Conservation (phyloP, 768 basidiomycete genomes). For the Mrakia frigida region DNA sequence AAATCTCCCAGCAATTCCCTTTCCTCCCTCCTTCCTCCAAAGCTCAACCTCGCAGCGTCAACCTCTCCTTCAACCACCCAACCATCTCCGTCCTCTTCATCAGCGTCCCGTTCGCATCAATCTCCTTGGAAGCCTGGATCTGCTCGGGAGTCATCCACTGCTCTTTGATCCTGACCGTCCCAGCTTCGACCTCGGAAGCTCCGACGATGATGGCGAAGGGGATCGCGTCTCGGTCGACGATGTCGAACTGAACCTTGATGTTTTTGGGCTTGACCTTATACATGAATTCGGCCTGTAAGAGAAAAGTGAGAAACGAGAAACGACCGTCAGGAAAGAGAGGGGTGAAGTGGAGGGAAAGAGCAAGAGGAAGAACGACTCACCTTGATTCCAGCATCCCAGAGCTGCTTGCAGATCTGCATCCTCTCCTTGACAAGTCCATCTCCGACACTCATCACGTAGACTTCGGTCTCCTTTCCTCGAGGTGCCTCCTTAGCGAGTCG, state of each 20-base stretch:
- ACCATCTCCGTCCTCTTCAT: not conserved
- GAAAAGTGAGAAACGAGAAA: not conserved
- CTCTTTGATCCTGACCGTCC: constrained; percentile 84
- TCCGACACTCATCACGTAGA: constrained; percentile 85
- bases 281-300: constrained; percentile 73
- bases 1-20: too few relatives aligned
- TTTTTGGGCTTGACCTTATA: constrained; percentile 90
- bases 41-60: not conserved
- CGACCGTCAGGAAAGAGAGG: not conserved
- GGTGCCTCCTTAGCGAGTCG: constrained; percentile 50
- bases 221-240: constrained; percentile 83
- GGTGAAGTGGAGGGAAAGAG: not conserved
- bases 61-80: not conserved
- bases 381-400: constrained; percentile 84
- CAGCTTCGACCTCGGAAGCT: constrained; percentile 72
- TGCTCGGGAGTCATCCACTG: constrained; percentile 48
- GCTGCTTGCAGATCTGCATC: constrained; percentile 67
- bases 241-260: constrained; percentile 69
- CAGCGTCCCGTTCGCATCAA: not conserved
- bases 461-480: constrained; percentile 86
- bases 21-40: too few relatives aligned
- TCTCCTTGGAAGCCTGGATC: not conserved
- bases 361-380: constrained; percentile 46
- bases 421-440: constrained; percentile 83
- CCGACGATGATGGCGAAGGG: constrained; percentile 93